Conservation (phyloP, 139 green algal genomes). For the Marvania coccoides region DNA sequence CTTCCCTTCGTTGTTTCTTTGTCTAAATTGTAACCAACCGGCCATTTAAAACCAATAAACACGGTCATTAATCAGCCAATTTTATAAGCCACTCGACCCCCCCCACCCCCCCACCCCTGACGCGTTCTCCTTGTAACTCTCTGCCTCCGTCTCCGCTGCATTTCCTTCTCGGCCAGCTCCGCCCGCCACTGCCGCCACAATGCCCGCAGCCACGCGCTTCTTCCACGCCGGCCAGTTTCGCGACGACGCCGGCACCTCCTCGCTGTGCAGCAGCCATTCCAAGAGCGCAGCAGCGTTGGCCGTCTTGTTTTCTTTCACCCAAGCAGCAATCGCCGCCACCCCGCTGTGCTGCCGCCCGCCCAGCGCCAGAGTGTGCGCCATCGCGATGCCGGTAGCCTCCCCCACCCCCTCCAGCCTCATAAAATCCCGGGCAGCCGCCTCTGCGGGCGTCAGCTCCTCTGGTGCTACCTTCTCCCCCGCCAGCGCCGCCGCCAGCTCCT, state of each 20-base stretch:
- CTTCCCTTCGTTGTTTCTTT: too few relatives aligned
- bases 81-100: too few relatives aligned
- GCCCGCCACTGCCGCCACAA: conserved; percentile 11
- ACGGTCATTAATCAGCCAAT: too few relatives aligned
- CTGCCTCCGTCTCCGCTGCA: neutral
- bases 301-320: neutral
- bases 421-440: conserved; percentile 30
- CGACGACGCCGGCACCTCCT: conserved; percentile 26
- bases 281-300: neutral
- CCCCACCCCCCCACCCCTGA: neutral
- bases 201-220: conserved; percentile 16
- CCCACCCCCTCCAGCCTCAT: conserved; percentile 29
- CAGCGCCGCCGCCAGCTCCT: conserved; percentile 31
- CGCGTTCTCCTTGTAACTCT: neutral
- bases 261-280: conserved; percentile 3
- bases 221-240: conserved; percentile 36
- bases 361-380: conserved; percentile 24
- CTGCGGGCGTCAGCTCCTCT: neutral
- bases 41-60: too few relatives aligned
- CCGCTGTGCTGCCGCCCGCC: conserved; percentile 11
- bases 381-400: conserved; percentile 23
- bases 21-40: too few relatives aligned
- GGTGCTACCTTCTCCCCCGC: conserved; percentile 3
- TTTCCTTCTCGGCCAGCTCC: neutral
- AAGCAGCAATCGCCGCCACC: conserved; percentile 8